Conservation (phyloP, 768 basidiomycete genomes). For the Coprinellus aureogranulatus region DNA sequence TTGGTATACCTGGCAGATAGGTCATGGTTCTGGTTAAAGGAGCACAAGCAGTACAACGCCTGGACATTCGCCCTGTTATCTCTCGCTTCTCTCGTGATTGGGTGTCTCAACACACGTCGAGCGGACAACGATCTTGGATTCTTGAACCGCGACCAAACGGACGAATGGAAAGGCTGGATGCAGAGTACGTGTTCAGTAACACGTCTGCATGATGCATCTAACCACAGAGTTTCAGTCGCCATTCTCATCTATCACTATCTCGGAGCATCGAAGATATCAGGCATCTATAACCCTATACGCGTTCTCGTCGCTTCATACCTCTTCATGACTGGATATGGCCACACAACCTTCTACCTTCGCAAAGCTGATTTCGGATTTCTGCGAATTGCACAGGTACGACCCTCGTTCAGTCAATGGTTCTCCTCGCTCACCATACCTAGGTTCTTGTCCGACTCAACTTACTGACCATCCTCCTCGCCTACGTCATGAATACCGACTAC, state of each 20-base stretch:
- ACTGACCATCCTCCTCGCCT: constrained; percentile 76
- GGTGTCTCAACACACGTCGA: constrained; percentile 63
- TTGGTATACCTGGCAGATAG: constrained; percentile 79
- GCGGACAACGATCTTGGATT: constrained; percentile 84
- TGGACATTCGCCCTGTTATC: constrained; percentile 65
- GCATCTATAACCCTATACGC: constrained; percentile 91
- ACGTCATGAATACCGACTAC: constrained; percentile 91
- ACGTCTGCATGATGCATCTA: constrained; percentile 8
- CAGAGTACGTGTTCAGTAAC: constrained; percentile 58
- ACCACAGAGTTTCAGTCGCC: constrained; percentile 47
- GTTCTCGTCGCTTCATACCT: constrained; percentile 86
- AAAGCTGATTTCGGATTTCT: constrained; percentile 84
- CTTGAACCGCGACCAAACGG: constrained; percentile 88
- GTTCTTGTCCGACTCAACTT: constrained; percentile 82
- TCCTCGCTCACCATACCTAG: constrained; percentile 27
- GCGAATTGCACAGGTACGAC: constrained; percentile 68
- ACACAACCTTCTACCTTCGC: constrained; percentile 83
- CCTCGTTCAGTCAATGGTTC: background rate
- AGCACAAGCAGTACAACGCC: constrained; percentile 78
- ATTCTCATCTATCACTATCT: constrained; percentile 93
- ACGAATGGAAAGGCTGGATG: constrained; percentile 99
- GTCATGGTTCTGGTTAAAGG: constrained; percentile 85
- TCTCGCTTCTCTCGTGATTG: constrained; percentile 51
- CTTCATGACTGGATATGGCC: constrained; percentile 93
- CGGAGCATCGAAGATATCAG: constrained; percentile 84